Percentiles rank a stretch among this genome's conserved stretches.
phyloP scores from a whole-genome alignment of 1,284 basidiomycete genomes.

The Pseudozyma hubeiensis region DNA sequence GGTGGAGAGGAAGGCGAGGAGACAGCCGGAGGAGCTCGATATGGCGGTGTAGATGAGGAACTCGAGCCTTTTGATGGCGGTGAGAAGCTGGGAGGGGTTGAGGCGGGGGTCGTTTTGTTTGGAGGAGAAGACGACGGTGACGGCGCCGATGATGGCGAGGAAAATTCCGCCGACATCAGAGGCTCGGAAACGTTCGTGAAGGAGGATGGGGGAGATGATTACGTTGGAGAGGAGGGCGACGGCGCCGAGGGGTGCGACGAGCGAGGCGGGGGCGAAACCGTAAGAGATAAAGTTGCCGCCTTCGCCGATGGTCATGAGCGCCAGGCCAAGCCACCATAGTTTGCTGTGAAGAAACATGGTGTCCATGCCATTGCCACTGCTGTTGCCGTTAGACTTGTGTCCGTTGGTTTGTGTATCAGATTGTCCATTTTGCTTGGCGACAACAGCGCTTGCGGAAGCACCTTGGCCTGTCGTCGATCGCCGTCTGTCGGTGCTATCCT shows the following conservation, averaged over 20 bases:
- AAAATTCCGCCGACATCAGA: constrained; percentile 82
- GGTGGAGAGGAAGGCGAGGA: constrained; percentile 66
- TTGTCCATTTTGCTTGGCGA: constrained; percentile 5
- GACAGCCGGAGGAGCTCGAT: constrained; percentile 27
- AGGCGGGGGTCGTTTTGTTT: constrained; percentile 69
- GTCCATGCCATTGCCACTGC: constrained; percentile 30
- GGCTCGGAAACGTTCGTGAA: constrained; percentile 71
- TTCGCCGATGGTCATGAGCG: constrained; percentile 91
- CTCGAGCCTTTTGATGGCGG: constrained; percentile 52
- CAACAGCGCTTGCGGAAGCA: neutral
- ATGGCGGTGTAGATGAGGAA: constrained; percentile 62
- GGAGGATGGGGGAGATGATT: constrained; percentile 87
- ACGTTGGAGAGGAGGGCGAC: constrained; percentile 89
- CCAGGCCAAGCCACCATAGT: constrained; percentile 92
- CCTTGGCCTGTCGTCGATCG: neutral
- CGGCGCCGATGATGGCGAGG: constrained; percentile 64
- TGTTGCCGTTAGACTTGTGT: neutral
- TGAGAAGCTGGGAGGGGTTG: constrained; percentile 50
- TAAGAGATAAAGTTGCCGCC: constrained; percentile 86
- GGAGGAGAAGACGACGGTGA: constrained; percentile 81
- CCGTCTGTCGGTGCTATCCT: neutral
- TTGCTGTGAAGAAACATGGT: constrained; percentile 70
- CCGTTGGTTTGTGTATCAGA: neutral
- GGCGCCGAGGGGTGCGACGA: constrained; percentile 94
- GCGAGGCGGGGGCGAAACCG: constrained; percentile 86